These are phyloP conservation scores for Kalaharituber pfeilii DNA, from an alignment of 2,329 filamentous ascomycete species.

Conservation along the genomic window DNA sequence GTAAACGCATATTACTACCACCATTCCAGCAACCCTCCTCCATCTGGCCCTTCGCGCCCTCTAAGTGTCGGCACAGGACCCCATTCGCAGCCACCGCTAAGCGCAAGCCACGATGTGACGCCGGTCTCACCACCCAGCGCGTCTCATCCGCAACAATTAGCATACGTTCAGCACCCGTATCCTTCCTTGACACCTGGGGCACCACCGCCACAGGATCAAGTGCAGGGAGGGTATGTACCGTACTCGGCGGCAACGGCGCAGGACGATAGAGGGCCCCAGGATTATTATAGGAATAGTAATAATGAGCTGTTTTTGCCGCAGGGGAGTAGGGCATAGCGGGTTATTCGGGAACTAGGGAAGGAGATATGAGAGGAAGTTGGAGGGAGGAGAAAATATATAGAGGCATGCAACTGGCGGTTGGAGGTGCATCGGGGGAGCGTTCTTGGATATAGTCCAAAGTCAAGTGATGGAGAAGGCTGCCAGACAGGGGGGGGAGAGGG, in stretches of 20 bases:
- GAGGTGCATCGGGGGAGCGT: too few species aligned
- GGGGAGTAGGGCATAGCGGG: not conserved
- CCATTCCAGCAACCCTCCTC: not conserved
- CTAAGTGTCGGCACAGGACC: not conserved
- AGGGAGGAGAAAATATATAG: too few species aligned
- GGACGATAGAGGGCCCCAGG: not conserved
- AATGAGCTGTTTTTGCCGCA: slow-evolving; percentile 1
- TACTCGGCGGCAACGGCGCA: too few species aligned
- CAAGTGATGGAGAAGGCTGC: too few species aligned
- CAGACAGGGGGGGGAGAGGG: too few species aligned
- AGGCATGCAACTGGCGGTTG: too few species aligned
- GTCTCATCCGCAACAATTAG: too few species aligned
- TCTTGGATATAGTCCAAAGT: too few species aligned
- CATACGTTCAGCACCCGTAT: slow-evolving; percentile 32
- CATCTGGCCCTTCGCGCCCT: too few species aligned
- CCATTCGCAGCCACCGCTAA: slow-evolving; percentile 3
- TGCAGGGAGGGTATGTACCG: too few species aligned
- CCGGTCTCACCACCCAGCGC: slow-evolving; percentile 23
- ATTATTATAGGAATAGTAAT: slow-evolving; percentile 3
- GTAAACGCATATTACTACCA: slow-evolving; percentile 5
- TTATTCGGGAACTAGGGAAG: not conserved
- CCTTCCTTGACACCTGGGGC: slow-evolving; percentile 23
- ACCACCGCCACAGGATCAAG: too few species aligned
- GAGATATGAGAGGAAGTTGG: too few species aligned
- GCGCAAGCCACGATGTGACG: slow-evolving; percentile 2